Percentiles rank a stretch among this genome's conserved stretches.
Evolutionary conservation across 495 filamentous ascomycete species (phyloP).

Genomic region (Evansstolkia leycettana): DNA sequence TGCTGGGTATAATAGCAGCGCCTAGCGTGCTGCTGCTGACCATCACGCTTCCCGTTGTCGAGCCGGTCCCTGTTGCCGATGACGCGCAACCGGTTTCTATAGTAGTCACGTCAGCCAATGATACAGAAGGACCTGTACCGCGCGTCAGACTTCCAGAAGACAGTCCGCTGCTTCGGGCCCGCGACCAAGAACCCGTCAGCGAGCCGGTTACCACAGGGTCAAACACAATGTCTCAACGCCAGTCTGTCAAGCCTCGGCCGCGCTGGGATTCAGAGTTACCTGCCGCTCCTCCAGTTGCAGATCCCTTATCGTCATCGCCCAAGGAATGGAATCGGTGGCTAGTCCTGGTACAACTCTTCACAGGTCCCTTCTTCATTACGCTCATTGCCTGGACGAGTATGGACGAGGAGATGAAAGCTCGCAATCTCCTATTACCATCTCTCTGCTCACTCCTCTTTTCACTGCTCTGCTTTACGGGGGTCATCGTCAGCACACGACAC

Average conservation of each 20-base stretch:
- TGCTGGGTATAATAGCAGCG: constrained; percentile 65
- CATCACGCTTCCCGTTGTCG: constrained; percentile 85
- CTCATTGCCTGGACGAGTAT: constrained; percentile 65
- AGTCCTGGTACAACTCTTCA: constrained; percentile 70
- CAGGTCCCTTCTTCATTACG: constrained; percentile 73
- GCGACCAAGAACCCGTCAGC: constrained; percentile 6
- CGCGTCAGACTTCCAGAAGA: constrained; percentile 30
- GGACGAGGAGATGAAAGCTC: constrained; percentile 33
- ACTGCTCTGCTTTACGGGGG: constrained; percentile 43
- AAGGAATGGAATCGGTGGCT: constrained; percentile 87
- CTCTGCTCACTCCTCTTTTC: constrained; percentile 63
- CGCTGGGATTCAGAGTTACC: constrained; percentile 34
- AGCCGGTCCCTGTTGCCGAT: constrained; percentile 44
- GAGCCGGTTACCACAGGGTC: constrained; percentile 2
- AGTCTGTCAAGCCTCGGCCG: constrained; percentile 8
- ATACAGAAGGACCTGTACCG: constrained; percentile 6
- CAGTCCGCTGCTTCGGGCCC: constrained; percentile 22
- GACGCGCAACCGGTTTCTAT: constrained; percentile 22
- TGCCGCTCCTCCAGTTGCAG: constrained; percentile 12
- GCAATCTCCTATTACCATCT: constrained; percentile 46
- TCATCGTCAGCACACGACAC: constrained; percentile 48
- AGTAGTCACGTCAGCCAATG: constrained; percentile 21
- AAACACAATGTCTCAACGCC: constrained; percentile 8
- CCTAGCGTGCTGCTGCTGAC: constrained; percentile 86
- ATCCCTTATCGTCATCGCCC: constrained; percentile 11